These are phyloP conservation scores for Thelephora terrestris DNA, from an alignment of 1,284 basidiomycete species.

Conservation along the genomic window DNA sequence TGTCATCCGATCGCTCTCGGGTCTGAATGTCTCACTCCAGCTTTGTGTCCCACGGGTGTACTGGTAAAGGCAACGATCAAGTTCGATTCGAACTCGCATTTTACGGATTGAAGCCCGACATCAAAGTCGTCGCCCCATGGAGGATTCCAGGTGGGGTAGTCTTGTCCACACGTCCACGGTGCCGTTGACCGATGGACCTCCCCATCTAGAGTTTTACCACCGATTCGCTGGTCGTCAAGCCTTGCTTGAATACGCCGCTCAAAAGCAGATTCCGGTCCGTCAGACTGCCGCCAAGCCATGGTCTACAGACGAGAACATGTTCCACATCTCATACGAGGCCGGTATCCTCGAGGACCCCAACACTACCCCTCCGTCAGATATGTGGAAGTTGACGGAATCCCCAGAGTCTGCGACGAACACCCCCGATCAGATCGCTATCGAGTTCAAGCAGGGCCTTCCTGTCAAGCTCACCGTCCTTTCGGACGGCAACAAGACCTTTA, in stretches of 20 bases:
- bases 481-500: slow-evolving; percentile 47
- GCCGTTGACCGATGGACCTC: background rate
- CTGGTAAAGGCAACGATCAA: slow-evolving; percentile 99
- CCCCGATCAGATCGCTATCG: slow-evolving; percentile 77
- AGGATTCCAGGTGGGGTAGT: slow-evolving; percentile 68
- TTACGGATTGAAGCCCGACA: slow-evolving; percentile 96
- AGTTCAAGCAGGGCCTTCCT: slow-evolving; percentile 83
- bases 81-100: slow-evolving; percentile 99
- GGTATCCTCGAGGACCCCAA: slow-evolving; percentile 98
- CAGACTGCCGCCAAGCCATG: slow-evolving; percentile 98
- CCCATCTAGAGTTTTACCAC: slow-evolving; percentile 85
- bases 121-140: slow-evolving; percentile 99
- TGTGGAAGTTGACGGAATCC: slow-evolving; percentile 96
- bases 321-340: slow-evolving; percentile 99
- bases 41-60: slow-evolving; percentile 97
- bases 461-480: slow-evolving; percentile 58
- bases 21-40: slow-evolving; percentile 29
- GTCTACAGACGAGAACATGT: slow-evolving; percentile 99
- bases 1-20: background rate
- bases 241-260: slow-evolving; percentile 82
- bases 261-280: slow-evolving; percentile 87
- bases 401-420: slow-evolving; percentile 76
- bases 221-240: slow-evolving; percentile 94
- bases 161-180: background rate
- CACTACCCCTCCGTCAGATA: slow-evolving; percentile 91